Evolutionary conservation across 768 basidiomycete genomes (phyloP), one percentile per base, ranked within the genome.

Genomic region (Lactarius quietus): DNA sequence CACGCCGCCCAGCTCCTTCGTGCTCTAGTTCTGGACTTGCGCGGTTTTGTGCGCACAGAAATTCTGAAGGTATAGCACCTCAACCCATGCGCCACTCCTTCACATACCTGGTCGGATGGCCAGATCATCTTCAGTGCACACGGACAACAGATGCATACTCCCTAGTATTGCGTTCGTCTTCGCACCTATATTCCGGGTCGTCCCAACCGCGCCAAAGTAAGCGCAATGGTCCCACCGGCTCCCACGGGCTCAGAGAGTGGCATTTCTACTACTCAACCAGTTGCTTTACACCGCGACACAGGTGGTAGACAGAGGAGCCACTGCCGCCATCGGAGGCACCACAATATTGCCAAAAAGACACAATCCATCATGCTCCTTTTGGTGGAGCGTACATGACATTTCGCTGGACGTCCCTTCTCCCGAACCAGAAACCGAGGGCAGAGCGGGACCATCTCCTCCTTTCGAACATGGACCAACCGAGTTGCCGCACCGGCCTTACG

Each of bases 311-410:
- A 62, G 39, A 61, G 61, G 39, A 62, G 57, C 31, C n/a, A n/a
- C n/a, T n/a, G n/a, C n/a, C n/a, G n/a, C n/a, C 65, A 68, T 29
- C 51, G 67, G 39, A 52, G 67, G 38, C 64, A 66, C 23, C 61
- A 68, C 60, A 68, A 68, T 9, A 55, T 68, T 3, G 67, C 64
- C 18, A 64, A 68, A 58, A 66, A 66, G 56, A 66, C 67, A 29
- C 67, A 68, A 18, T 66, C 67, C n/a, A 68, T 59, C n/a, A 51
- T 68, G 7, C 60, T 68, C 26, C 64, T n/a, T 68, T 64, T 51
- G 67, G 67, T 61, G 64, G 67, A 28, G 61, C 66, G 67, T 67
- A 54, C 35, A 68, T 68, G 64, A 68, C 67, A 0, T 68, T 68
- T 52, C 67, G 55, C n/a, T 68, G 39, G 64, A 66, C 14, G 66